phyloP scores from a whole-genome alignment of 2,329 filamentous ascomycete species.

The Aspergillus sclerotialis region DNA sequence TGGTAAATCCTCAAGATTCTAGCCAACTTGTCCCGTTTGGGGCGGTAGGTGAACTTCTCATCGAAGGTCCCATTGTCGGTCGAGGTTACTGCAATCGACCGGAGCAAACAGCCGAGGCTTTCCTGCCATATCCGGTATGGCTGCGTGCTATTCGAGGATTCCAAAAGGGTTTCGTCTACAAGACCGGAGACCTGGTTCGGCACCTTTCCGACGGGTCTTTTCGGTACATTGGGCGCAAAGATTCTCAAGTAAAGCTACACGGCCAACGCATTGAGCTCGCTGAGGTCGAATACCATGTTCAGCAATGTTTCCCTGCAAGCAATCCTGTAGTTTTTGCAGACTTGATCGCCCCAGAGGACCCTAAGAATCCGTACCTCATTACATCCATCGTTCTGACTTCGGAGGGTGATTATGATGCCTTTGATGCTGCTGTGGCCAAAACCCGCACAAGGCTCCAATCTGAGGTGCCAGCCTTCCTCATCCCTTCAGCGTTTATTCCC shows the following conservation, averaged over 20 bases:
- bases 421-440: not conserved
- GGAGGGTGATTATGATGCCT: not conserved
- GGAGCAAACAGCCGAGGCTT: slow-evolving; percentile 12
- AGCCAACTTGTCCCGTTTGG: slow-evolving; percentile 24
- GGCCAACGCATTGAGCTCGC: slow-evolving; percentile 55
- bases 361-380: slow-evolving; percentile 1
- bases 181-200: slow-evolving; percentile 15
- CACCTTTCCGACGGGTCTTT: slow-evolving; percentile 11
- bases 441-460: too few relatives aligned
- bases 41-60: slow-evolving; percentile 31
- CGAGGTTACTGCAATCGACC: slow-evolving; percentile 25
- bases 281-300: slow-evolving; percentile 33
- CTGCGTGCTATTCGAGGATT: slow-evolving; percentile 1
- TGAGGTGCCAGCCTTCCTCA: not conserved
- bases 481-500: not conserved
- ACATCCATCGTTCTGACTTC: not conserved
- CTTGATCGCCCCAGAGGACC: too few relatives aligned
- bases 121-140: slow-evolving; percentile 16
- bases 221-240: slow-evolving; percentile 45
- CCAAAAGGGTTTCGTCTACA: slow-evolving; percentile 7
- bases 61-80: slow-evolving; percentile 32
- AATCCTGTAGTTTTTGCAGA: too few relatives aligned
- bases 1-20: slow-evolving; percentile 16
- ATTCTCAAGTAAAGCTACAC: slow-evolving; percentile 54
- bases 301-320: slow-evolving; percentile 16